Base-by-base conservation (phyloP, 352 stramenopile genomes). In the Phytophthora colocasiae region DNA sequence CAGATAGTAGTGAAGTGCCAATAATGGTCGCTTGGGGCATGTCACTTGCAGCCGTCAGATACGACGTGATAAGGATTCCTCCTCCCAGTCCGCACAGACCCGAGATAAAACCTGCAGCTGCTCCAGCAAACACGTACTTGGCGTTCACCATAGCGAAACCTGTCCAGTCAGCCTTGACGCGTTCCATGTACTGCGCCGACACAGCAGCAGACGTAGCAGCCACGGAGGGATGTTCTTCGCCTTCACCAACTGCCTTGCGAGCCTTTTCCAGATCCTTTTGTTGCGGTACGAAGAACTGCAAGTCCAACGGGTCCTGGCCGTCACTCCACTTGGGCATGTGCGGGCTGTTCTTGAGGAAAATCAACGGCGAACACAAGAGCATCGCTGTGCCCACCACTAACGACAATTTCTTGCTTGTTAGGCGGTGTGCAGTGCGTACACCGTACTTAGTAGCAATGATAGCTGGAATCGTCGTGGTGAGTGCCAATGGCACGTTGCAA, bases 21-120 rank as follows among this genome's bases (percentile, higher is more conserved):
- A 96, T 93, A 66, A 96, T 93, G 7, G 73, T 74, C 53, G 81
- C 77, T 67, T 96, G 87, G 11, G 87, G 83, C 87, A 96, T 93
- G 70, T 96, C 87, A 66, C 87, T 96, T 6, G 85, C 83, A 29
- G 86, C 83, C 14, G 87, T 96, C 49, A 96, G 71, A 66, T 96
- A 96, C 2, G 87, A 83, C 14, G 87, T 96, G 67, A 96, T 96
- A 56, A 96, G 77, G 58, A 96, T 92, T 17, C 87, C 87, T 54
- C 87, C 87, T 67, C 87, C 87, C 32, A 94, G 73, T 31, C 87
- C 87, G 40, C 87, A 96, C 7, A 96, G 71, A 1, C 87, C 87
- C 17, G 87, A 96, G 71, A 96, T 89, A 70, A 93, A 96, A 27
- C 87, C 87, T 7, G 87, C 82, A 15, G 87, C 76, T 31, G 81